phyloP scores from a whole-genome alignment of 2,329 filamentous ascomycete species.

The Talaromyces piceae region DNA sequence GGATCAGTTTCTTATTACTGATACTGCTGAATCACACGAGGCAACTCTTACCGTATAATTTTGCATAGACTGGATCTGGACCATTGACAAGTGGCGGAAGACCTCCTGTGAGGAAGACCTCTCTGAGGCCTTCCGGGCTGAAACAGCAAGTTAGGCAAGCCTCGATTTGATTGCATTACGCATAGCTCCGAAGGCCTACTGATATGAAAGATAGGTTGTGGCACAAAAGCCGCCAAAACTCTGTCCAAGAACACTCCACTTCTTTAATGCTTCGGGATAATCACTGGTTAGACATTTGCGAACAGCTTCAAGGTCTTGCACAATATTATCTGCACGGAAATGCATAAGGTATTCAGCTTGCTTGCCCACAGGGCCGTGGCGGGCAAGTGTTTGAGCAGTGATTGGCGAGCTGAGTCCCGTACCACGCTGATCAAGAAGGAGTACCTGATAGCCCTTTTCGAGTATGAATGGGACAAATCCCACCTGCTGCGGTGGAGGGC shows the following conservation, averaged over 20 bases:
- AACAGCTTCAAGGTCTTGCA: conserved; percentile 81
- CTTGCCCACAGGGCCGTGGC: conserved; percentile 54
- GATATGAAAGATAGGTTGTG: conserved; percentile 75
- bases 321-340: conserved; percentile 85
- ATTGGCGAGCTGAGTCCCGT: conserved; percentile 79
- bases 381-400: conserved; percentile 61
- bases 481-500: conserved; percentile 64
- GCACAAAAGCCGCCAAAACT: conserved; percentile 86
- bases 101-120: conserved; percentile 79
- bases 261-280: conserved; percentile 60
- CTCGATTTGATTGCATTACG: neutral
- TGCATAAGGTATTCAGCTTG: conserved; percentile 75
- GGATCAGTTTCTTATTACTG: conserved; percentile 12
- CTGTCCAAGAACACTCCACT: conserved; percentile 84
- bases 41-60: conserved; percentile 49
- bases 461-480: conserved; percentile 64
- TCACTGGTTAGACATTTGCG: conserved; percentile 64
- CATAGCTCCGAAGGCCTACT: conserved; percentile 30
- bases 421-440: conserved; percentile 86
- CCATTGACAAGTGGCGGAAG: conserved; percentile 66
- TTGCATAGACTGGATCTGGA: conserved; percentile 67
- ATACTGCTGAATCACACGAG: neutral
- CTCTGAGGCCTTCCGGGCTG: conserved; percentile 65
- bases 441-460: conserved; percentile 71
- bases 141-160: neutral